A percentile compares a stretch with the other conserved stretches of the same genome.
These are phyloP conservation scores for Blepharisma undulans DNA, from an alignment of 169 alveolate genomes.

Conservation along the genomic window DNA sequence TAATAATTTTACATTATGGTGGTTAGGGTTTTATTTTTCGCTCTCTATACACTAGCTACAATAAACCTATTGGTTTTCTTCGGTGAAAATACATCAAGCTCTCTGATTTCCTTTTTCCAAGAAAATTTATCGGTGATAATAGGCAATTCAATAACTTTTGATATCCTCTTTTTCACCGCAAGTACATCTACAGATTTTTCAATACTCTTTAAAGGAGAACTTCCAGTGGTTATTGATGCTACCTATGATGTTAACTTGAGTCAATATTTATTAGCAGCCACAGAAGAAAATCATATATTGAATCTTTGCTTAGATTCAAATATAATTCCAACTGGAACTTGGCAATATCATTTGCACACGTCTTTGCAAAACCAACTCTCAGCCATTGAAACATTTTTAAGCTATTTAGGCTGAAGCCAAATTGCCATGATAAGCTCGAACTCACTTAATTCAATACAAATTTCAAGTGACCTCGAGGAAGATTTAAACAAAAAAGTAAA, in stretches of 20 bases:
- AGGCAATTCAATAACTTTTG: not conserved
- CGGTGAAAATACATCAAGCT: not conserved
- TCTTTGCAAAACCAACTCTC: not conserved
- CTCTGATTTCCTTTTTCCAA: not conserved
- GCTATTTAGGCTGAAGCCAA: not conserved
- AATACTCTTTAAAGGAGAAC: not conserved
- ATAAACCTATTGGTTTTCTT: not conserved
- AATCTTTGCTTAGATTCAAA: not conserved
- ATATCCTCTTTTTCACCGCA: not conserved
- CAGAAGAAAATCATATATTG: not conserved
- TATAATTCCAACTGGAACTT: not conserved
- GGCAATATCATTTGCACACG: not conserved
- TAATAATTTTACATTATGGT: not conserved
- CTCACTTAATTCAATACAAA: not conserved
- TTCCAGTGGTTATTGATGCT: not conserved
- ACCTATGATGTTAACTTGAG: not conserved
- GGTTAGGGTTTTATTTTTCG: not conserved
- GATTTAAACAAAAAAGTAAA: not conserved
- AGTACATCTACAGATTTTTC: not conserved
- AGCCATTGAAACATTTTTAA: not conserved
- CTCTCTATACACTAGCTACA: not conserved
- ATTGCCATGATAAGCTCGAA: not conserved
- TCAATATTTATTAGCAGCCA: not conserved
- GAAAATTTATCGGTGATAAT: not conserved
- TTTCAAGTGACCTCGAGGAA: not conserved